Evolutionary conservation across 306 rosid genomes (phyloP), one percentile per base, ranked within the genome.

Genomic region (Rosa rugosa): DNA sequence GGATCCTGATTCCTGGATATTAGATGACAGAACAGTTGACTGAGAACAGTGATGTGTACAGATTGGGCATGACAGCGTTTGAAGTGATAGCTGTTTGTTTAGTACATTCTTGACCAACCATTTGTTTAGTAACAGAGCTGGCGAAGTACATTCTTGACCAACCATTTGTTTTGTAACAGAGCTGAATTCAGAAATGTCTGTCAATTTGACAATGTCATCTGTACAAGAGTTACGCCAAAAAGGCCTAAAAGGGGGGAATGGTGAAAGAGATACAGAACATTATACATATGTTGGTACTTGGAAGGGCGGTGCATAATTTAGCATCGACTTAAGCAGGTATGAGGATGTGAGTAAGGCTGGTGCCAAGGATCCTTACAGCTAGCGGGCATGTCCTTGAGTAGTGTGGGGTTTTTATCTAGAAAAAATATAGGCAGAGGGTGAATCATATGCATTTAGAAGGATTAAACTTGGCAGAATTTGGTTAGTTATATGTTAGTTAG

Each of bases 41-140:
- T 0, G 94, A 89, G 84, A 87, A 91, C 70, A 53, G 42, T 91
- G 63, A 85, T 89, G 97, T 13, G 53, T 49, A 12, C 11, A 11
- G 50, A 3, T 49, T 49, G 5, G 4, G 53, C 17, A 49, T 13
- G 53, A 5, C 17, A 12, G 14, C 16, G 5, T 76, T 91, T 38
- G 94, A 93, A 80, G 75, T 89, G 76, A 79, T 80, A 45, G 89
- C 98, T 54, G 87, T n/a, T n/a, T n/a, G n/a, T n/a, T n/a, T n/a
- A 83, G 46, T 84, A 84, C 11, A 84, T 93, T 73, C 47, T 91
- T 50, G 98, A 93, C 60, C 82, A 51, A 40, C 67, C 42, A 83
- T 85, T 36, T 59, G 80, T 49, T 77, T 74, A 77, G 84, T 3
- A 5, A 79, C 97, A 71, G 90, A 89, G 83, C 84, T 41, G 73